Base-by-base conservation (phyloP, 75 land plant genomes). In the Adiantum capillusveneris region DNA sequence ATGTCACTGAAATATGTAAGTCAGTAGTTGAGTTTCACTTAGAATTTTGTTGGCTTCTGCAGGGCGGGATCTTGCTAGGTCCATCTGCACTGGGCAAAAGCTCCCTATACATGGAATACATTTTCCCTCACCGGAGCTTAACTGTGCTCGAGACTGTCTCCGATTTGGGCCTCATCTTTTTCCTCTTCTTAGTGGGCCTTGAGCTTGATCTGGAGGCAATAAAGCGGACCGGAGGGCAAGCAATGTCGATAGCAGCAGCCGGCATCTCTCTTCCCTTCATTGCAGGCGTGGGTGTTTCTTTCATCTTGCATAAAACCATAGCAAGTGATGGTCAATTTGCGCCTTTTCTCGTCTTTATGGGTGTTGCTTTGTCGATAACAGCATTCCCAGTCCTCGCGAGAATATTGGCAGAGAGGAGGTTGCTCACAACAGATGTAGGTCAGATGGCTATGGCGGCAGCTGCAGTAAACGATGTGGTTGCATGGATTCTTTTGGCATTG, bases 371-470 rank as follows among this genome's bases (percentile, higher is more conserved):
- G 48, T 88, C 94, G 28, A 82, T 88, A 45, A 88, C 93, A 19
- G 93, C 93, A 14, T 84, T 88, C 58, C 93, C 93, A 31, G 88
- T 88, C 25, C 80, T 88, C 26, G 94, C 94, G 18, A 76, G 94
- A 13, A 88, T 88, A 31, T 75, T 88, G 2, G 94, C 94, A 14
- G 94, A 88, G 73, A 78, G 87, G 9, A 84, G 80, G 64, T 85
- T 90, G 21, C 79, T 90, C 56, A 90, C 86, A 50, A 90, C 90
- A 13, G 86, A 90, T 53, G 75, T 84, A 6, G 95, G 95, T 2
- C 69, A 76, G 64, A 73, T 85, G 74, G 95, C 95, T 39, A 85
- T 89, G 81, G 77, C 89, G 1, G 89, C 89, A 45, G 95, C 95
- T 0, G 95, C 95, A 9, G 86, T 84, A 22, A 89, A 89, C 64